A percentile compares a stretch with the other conserved stretches of the same genome.
Conservation (phyloP, 371 early-diverging fungal species). For the Lichtheimia ornata region DNA sequence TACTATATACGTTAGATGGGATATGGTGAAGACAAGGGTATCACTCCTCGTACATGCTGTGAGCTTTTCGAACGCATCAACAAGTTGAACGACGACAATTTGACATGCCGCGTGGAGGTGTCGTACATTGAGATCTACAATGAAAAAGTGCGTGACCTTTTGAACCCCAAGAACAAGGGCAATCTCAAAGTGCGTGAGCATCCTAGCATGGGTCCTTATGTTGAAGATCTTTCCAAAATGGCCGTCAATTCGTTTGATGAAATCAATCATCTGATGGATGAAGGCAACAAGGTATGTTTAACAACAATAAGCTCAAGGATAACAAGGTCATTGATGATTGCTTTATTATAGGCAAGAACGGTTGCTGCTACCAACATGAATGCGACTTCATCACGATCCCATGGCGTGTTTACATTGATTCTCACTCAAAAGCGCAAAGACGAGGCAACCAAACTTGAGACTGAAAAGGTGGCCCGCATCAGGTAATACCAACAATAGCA, state of each 20-base stretch:
- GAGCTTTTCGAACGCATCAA: slow-evolving; percentile 75
- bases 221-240: slow-evolving; percentile 86
- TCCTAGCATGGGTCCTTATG: slow-evolving; percentile 88
- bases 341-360: slow-evolving; percentile 66
- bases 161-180: slow-evolving; percentile 77
- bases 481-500: slow-evolving; percentile 40
- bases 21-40: slow-evolving; percentile 71
- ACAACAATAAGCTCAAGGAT: too few species aligned
- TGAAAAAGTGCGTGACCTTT: slow-evolving; percentile 91
- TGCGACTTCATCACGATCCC: slow-evolving; percentile 89
- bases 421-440: slow-evolving; percentile 72
- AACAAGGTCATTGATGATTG: background rate
- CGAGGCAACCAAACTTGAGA: slow-evolving; percentile 62
- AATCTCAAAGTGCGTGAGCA: slow-evolving; percentile 89
- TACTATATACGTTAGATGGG: slow-evolving; percentile 51
- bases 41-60: slow-evolving; percentile 82
- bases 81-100: slow-evolving; percentile 37
- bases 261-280: slow-evolving; percentile 79
- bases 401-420: slow-evolving; percentile 91
- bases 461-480: slow-evolving; percentile 79
- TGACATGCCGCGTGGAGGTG: slow-evolving; percentile 77
- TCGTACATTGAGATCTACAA: slow-evolving; percentile 85
- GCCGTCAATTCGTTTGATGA: slow-evolving; percentile 81
- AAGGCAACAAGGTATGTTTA: slow-evolving; percentile 76
- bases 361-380: slow-evolving; percentile 98